Conservation (phyloP, 352 stramenopile genomes). For the Lagenidium giganteum region DNA sequence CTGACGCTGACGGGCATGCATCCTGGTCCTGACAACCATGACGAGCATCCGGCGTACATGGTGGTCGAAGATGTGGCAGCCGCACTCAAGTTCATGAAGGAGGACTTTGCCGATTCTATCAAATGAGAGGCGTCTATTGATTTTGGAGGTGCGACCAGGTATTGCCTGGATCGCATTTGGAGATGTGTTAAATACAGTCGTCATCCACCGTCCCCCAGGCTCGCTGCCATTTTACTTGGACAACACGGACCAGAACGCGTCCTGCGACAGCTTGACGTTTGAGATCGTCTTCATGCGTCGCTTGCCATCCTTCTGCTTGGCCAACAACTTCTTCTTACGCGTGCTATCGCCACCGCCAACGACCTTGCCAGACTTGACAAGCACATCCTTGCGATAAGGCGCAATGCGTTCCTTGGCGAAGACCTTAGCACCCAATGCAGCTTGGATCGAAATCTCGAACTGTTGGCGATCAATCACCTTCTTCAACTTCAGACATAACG, state of each 20-base stretch:
- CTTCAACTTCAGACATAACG: conserved; percentile 94
- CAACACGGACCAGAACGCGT: conserved; percentile 98
- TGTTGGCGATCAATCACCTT: conserved; percentile 96
- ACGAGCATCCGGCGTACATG: conserved; percentile 53
- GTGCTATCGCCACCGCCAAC: conserved; percentile 96
- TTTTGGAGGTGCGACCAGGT: too few relatives aligned
- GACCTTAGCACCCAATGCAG: conserved; percentile 92
- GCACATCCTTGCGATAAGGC: conserved; percentile 95
- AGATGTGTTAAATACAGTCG: too few relatives aligned
- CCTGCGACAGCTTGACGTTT: conserved; percentile 96
- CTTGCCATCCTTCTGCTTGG: conserved; percentile 99
- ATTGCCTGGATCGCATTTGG: too few relatives aligned
- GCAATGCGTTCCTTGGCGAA: conserved; percentile 96
- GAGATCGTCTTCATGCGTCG: conserved; percentile 95
- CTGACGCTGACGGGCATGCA: conserved; percentile 84
- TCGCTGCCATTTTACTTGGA: conserved; percentile 50
- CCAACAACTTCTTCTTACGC: conserved; percentile 98
- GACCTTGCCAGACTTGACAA: conserved; percentile 94
- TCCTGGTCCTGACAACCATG: conserved; percentile 57
- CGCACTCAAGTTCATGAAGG: conserved; percentile 72
- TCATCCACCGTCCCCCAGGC: too few relatives aligned
- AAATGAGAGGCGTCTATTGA: too few relatives aligned
- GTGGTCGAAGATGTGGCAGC: conserved; percentile 67
- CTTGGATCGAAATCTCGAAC: conserved; percentile 99
- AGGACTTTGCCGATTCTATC: conserved; percentile 54